Base-by-base conservation (phyloP, 257 asterid genomes). In the Voacanga thouarsii region DNA sequence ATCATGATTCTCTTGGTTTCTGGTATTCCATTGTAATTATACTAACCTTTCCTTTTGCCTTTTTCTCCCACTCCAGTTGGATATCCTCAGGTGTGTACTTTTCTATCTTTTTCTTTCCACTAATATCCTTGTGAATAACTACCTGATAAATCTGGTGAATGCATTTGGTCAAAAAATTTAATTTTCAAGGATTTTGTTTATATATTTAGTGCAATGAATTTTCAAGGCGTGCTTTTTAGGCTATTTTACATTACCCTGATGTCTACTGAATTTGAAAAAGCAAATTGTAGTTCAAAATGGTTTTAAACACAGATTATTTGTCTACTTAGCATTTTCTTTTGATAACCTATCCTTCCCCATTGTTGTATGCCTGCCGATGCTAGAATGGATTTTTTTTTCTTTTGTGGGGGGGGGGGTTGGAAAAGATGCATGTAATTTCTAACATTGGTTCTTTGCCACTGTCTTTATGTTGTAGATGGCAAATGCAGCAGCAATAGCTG, bases 401-500 rank as follows among this genome's bases (percentile, higher is more conserved):
- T 4, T 39, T 21, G n/a, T n/a, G n/a, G n/a, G n/a, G n/a, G n/a
- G n/a, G n/a, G n/a, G n/a, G n/a, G n/a, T n/a, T n/a, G n/a, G n/a
- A n/a, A 21, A 43, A 67, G 50, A 67, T 39, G 45, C 51, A 39
- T 0, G 1, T 37, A 57, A 55, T 19, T 43, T 37, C 18, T 39
- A 37, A 67, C 41, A 30, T 67, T 50, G 72, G 30, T 39, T 67
- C 72, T 67, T 39, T 67, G 49, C 18, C 23, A 7, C 26, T 23
- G n/a, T 67, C 72, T 39, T 9, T 19, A 18, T 67, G 55, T 26
- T 82, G 82, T 82, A 94, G 98, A 84, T 93, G 90, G 90, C 97
- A 68, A 93, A 92, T 88, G 94, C 99, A 77, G 98, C 97, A 82
- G 98, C 96, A 16, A 88, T 95, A 78, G 92, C 97, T 79, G 94